These are phyloP conservation scores for Colletotrichum sp. DNA, from an alignment of 2,329 filamentous ascomycete species.

Conservation along the genomic window DNA sequence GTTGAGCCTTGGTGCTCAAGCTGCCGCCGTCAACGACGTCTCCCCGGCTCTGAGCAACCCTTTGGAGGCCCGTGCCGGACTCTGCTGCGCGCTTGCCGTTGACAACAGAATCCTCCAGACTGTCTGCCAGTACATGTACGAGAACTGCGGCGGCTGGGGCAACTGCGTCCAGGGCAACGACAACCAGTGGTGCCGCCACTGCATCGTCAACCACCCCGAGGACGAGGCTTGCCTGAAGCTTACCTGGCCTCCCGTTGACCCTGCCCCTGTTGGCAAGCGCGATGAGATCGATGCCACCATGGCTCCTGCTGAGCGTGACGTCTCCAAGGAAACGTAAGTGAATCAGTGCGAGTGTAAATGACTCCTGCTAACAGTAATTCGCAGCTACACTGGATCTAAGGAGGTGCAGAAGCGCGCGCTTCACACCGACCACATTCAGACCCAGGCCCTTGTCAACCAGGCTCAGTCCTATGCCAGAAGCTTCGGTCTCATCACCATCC, in stretches of 20 bases:
- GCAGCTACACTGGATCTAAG: background rate
- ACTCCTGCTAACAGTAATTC: background rate
- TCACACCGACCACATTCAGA: background rate
- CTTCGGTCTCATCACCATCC: background rate
- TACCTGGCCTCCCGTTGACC: background rate
- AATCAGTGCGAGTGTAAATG: rapidly evolving
- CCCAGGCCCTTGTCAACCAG: background rate
- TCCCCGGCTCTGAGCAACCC: background rate
- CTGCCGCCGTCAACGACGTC: background rate
- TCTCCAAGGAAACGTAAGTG: background rate
- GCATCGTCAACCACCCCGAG: background rate
- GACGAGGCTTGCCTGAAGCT: background rate
- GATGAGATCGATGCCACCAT: background rate
- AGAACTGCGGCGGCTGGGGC: background rate
- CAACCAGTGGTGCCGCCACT: background rate
- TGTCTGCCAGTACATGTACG: background rate
- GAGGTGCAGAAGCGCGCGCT: background rate
- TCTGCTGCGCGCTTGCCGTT: background rate
- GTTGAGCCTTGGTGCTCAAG: background rate
- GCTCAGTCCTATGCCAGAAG: background rate
- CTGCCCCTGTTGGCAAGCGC: background rate
- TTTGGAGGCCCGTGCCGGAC: background rate
- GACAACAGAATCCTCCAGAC: background rate
- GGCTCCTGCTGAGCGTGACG: background rate
- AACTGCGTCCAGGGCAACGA: background rate